A percentile compares a stretch with the other conserved stretches of the same genome.
Conservation (phyloP, 2,329 filamentous ascomycete genomes). For the Furcasterigmium furcatum region DNA sequence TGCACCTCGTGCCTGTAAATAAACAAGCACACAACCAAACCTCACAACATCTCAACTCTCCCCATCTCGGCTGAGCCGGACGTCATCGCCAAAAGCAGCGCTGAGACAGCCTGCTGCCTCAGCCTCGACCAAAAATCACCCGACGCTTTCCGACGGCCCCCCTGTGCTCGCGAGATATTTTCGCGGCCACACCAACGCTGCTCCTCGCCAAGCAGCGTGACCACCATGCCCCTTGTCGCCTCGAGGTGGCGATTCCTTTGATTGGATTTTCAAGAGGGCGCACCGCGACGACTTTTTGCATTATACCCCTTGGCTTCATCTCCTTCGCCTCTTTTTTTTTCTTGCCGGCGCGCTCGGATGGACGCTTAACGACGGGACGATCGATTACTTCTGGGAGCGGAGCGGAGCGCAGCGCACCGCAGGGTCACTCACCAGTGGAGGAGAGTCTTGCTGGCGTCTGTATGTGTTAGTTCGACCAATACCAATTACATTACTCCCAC, state of each 20-base stretch:
- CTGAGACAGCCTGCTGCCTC: background rate
- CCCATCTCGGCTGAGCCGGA: background rate
- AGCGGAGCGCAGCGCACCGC: no score
- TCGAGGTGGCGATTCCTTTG: background rate
- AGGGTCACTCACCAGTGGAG: no score
- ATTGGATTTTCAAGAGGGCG: background rate
- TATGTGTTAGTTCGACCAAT: no score
- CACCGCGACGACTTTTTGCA: no score
- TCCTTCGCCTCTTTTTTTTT: no score
- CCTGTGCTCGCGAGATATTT: background rate
- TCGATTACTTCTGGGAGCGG: background rate
- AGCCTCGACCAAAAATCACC: background rate
- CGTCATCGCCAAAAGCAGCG: no score
- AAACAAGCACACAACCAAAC: background rate
- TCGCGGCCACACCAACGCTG: background rate
- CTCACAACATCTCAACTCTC: background rate
- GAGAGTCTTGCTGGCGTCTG: no score
- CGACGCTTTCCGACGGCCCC: background rate
- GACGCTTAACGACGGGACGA: background rate
- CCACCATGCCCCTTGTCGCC: background rate
- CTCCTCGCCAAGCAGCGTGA: background rate
- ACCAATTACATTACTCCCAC: no score
- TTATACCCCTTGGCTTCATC: no score
- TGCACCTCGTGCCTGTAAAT: conserved; percentile 41
- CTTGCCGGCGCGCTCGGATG: no score